Base-by-base conservation (phyloP, 305 asterid species). In the Stenogyne calaminthoides region DNA sequence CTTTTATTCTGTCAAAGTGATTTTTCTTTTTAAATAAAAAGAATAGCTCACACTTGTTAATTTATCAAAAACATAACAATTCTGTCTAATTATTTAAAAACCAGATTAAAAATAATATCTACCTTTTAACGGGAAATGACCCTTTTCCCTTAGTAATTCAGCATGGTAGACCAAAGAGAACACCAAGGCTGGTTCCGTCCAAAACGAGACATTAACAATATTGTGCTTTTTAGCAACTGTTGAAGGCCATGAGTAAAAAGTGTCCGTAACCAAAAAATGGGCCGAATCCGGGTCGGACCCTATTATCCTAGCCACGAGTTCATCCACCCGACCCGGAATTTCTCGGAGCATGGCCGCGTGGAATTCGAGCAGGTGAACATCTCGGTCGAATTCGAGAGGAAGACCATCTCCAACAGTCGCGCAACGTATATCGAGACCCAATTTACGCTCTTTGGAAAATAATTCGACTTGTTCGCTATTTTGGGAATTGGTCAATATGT, bases 171-270 rank as follows among this genome's bases (percentile, higher is more conserved):
- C 36, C n/a, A n/a, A n/a, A n/a, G n/a, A n/a, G n/a, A n/a, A n/a
- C n/a, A n/a, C n/a, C 40, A 83, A n/a, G 18, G 89, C 87, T 15
- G 87, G 87, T 42, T 83, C 78, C 5, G 88, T 87, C 89, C 89
- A 83, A 29, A 80, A 83, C 0, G 87, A 87, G 47, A 87, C 89
- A 49, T 69, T 71, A 0, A 83, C 80, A 5, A 87, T 60, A 32
- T 78, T 73, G 29, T 81, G 75, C 42, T 85, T 87, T 3, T 47
- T 63, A 16, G 85, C 87, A 72, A 83, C 67, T 54, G 32, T 14
- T 0, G 77, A 65, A 1, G 82, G 74, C 87, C 84, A 85, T 65
- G 59, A 76, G 68, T 0, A 73, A 64, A 56, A 40, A 42, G 14
- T 65, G 11, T 73, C 72, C 0, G 72, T 19, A 27, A 73, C 72